Percentiles rank a stretch among this genome's conserved stretches.
phyloP scores from a whole-genome alignment of 495 filamentous ascomycete genomes.

The Aspergillus campestris region DNA sequence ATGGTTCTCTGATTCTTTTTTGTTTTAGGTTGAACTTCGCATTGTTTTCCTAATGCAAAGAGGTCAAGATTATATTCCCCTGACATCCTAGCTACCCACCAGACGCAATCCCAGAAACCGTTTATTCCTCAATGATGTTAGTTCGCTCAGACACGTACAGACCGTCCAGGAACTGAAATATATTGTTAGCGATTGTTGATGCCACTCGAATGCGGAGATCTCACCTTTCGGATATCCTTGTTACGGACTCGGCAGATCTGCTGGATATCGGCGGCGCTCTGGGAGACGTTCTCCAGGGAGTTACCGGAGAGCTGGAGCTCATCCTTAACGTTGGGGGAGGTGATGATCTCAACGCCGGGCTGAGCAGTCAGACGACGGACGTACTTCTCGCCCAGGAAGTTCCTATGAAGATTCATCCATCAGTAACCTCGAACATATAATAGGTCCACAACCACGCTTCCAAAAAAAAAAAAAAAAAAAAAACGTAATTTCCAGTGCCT shows the following conservation, averaged over 20 bases:
- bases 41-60: slow-evolving; percentile 39
- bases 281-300: slow-evolving; percentile 92
- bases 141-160: slow-evolving; percentile 97
- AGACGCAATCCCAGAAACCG: slow-evolving; percentile 24
- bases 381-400: slow-evolving; percentile 99
- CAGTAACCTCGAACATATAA: slow-evolving; percentile 7
- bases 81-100: slow-evolving; percentile 33
- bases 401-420: slow-evolving; percentile 44
- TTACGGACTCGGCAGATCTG: slow-evolving; percentile 98
- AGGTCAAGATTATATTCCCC: slow-evolving; percentile 38
- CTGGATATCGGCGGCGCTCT: slow-evolving; percentile 97
- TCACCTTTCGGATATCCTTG: slow-evolving; percentile 99
- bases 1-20: slow-evolving; percentile 28
- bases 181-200: slow-evolving; percentile 22
- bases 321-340: slow-evolving; percentile 89
- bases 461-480: too few species aligned
- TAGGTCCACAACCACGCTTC: too few species aligned
- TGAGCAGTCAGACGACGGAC: slow-evolving; percentile 85
- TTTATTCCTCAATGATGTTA: slow-evolving; percentile 75
- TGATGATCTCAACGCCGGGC: slow-evolving; percentile 78
- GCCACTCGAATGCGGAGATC: slow-evolving; percentile 7
- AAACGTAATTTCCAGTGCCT: not conserved
- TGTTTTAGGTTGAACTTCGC: slow-evolving; percentile 33
- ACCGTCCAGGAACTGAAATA: slow-evolving; percentile 89
- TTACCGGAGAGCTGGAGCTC: slow-evolving; percentile 89